Conservation (phyloP, 225 moss, liverwort and hornwort species). For the Thuidium tamariscinum region DNA sequence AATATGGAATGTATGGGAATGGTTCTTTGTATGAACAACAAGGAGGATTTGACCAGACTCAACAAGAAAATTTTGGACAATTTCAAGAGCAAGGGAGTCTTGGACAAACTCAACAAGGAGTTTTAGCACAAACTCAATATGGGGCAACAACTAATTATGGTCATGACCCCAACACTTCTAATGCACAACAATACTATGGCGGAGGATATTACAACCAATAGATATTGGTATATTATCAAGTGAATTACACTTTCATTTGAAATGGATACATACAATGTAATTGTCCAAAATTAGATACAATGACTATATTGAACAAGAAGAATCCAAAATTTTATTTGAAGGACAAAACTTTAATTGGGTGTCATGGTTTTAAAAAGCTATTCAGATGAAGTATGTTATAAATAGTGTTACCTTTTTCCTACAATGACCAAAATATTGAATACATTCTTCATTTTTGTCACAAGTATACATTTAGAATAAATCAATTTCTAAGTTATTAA, state of each 20-base stretch:
- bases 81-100: neutral
- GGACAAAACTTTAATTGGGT: neutral
- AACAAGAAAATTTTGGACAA: neutral
- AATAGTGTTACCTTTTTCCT: fast-evolving
- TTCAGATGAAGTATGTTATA: no score
- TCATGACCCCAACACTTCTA: neutral
- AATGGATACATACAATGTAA: neutral
- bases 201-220: neutral
- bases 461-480: fast-evolving
- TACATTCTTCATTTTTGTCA: neutral
- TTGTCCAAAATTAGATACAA: neutral
- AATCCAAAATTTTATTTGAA: neutral
- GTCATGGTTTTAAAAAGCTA: neutral
- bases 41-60: neutral
- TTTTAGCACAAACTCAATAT: neutral
- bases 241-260: neutral
- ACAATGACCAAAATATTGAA: fast-evolving
- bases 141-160: neutral
- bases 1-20: neutral
- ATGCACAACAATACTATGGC: neutral
- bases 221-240: no score
- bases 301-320: fast-evolving
- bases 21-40: neutral
- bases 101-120: neutral
- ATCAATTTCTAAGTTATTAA: fast-evolving